Percentiles rank a stretch among this genome's conserved stretches.
phyloP scores from a whole-genome alignment of 805 yeast genomes.

The Nakazawaea ishiwadae region DNA sequence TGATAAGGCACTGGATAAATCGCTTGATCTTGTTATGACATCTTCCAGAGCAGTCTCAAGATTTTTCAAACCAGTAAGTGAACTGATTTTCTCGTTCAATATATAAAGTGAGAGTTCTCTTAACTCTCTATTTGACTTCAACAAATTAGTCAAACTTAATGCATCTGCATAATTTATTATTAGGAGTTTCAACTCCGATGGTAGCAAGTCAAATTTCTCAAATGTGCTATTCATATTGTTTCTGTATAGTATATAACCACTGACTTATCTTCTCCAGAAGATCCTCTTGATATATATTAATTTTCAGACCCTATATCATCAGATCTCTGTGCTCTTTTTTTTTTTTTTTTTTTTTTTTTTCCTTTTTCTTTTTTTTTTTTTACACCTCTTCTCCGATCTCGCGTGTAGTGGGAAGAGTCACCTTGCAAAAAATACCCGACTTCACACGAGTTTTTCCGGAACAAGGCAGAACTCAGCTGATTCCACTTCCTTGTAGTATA shows the following conservation, averaged over 20 bases:
- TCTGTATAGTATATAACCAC: not conserved
- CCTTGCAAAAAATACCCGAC: not conserved
- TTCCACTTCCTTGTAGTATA: too few species aligned
- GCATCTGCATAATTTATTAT: conserved; percentile 16
- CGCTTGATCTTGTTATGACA: not conserved
- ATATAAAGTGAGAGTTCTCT: conserved; percentile 12
- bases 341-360: conserved; percentile 2
- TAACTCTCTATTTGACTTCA: conserved; percentile 11
- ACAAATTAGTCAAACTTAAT: conserved; percentile 11
- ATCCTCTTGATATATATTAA: not conserved
- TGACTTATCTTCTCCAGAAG: too few species aligned
- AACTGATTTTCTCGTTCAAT: conserved; percentile 11
- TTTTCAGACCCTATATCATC: not conserved
- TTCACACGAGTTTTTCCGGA: not conserved
- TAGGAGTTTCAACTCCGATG: conserved; percentile 20
- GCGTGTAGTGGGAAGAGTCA: too few species aligned
- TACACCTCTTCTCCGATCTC: conserved; percentile 3
- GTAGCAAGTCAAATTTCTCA: conserved; percentile 14
- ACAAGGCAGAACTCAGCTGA: not conserved
- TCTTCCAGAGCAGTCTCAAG: not conserved
- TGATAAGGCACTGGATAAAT: not conserved
- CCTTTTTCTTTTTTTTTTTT: not conserved
- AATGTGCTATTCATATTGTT: conserved; percentile 1
- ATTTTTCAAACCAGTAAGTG: conserved; percentile 7
- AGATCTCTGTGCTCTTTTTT: too few species aligned